phyloP scores from a whole-genome alignment of 495 filamentous ascomycete species.

The Rostrohypoxylon terebratum region DNA sequence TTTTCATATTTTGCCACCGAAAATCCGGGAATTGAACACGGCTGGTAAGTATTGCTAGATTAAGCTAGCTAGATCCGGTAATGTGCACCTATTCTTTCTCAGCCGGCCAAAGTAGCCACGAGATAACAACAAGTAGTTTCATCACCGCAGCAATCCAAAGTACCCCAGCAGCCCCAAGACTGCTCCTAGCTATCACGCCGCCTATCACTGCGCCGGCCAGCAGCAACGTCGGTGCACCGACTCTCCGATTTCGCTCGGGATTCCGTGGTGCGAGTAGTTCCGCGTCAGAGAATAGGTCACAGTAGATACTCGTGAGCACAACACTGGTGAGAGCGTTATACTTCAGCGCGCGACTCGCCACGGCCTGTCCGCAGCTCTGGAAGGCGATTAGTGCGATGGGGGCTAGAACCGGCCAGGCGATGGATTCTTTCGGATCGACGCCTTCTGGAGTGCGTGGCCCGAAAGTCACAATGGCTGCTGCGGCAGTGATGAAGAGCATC shows the following conservation, averaged over 20 bases:
- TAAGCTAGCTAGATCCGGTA: neutral
- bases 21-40: slow-evolving; percentile 10
- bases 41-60: slow-evolving; percentile 10
- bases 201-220: slow-evolving; percentile 70
- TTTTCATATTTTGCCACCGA: neutral
- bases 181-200: slow-evolving; percentile 67
- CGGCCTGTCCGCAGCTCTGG: slow-evolving; percentile 76
- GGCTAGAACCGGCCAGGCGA: slow-evolving; percentile 68
- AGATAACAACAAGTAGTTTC: slow-evolving; percentile 63
- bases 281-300: slow-evolving; percentile 74
- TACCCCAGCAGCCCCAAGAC: slow-evolving; percentile 68
- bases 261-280: slow-evolving; percentile 65
- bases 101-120: slow-evolving; percentile 70
- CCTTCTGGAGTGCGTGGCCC: slow-evolving; percentile 47
- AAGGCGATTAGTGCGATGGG: slow-evolving; percentile 75
- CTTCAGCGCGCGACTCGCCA: slow-evolving; percentile 73
- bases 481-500: slow-evolving; percentile 61
- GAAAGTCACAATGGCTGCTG: slow-evolving; percentile 68
- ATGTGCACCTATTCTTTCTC: slow-evolving; percentile 33
- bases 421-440: slow-evolving; percentile 49
- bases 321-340: slow-evolving; percentile 73
- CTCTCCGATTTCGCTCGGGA: slow-evolving; percentile 68
- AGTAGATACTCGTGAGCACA: slow-evolving; percentile 77
- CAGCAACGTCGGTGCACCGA: slow-evolving; percentile 68
- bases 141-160: slow-evolving; percentile 71